These are phyloP conservation scores for Aechmea fasciata DNA, from an alignment of 176 grass and related monocot species.

Conservation along the genomic window DNA sequence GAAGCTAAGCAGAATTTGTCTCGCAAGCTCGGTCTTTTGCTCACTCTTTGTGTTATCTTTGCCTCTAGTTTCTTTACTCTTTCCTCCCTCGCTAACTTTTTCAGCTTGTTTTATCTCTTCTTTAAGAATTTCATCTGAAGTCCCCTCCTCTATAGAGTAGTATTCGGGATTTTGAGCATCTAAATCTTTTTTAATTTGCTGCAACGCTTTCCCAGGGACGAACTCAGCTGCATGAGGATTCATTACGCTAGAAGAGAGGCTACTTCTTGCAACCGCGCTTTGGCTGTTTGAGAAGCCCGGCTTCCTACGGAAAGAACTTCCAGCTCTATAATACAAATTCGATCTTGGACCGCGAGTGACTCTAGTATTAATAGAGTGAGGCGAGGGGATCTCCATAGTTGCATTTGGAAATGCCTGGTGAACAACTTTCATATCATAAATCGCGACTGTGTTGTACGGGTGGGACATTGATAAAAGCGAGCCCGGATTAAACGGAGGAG, in stretches of 20 bases:
- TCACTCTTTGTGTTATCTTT: constrained; percentile 32
- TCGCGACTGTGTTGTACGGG: constrained; percentile 50
- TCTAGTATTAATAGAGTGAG: constrained; percentile 62
- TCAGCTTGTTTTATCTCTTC: constrained; percentile 36
- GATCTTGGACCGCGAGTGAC: constrained; percentile 75
- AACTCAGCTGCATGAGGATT: constrained; percentile 98
- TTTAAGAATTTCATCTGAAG: constrained; percentile 6
- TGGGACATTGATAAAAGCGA: constrained; percentile 59
- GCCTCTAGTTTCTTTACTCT: constrained; percentile 40
- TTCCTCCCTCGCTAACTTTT: constrained; percentile 26
- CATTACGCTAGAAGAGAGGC: constrained; percentile 38
- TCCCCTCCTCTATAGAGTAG: constrained; percentile 18
- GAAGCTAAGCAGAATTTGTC: constrained; percentile 90
- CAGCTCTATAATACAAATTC: constrained; percentile 51
- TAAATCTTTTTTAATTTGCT: constrained; percentile 34
- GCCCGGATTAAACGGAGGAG: constrained; percentile 90
- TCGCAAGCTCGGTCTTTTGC: constrained; percentile 78
- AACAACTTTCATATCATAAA: constrained; percentile 51
- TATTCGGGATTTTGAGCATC: constrained; percentile 25
- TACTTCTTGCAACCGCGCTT: constrained; percentile 37
- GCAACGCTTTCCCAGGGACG: constrained; percentile 53
- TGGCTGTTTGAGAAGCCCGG: constrained; percentile 56
- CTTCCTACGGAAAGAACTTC: constrained; percentile 70
- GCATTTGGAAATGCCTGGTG: constrained; percentile 47
- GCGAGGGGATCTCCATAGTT: constrained; percentile 41